Evolutionary conservation across 495 filamentous ascomycete species (phyloP).

Genomic region (Neurospora sp.): DNA sequence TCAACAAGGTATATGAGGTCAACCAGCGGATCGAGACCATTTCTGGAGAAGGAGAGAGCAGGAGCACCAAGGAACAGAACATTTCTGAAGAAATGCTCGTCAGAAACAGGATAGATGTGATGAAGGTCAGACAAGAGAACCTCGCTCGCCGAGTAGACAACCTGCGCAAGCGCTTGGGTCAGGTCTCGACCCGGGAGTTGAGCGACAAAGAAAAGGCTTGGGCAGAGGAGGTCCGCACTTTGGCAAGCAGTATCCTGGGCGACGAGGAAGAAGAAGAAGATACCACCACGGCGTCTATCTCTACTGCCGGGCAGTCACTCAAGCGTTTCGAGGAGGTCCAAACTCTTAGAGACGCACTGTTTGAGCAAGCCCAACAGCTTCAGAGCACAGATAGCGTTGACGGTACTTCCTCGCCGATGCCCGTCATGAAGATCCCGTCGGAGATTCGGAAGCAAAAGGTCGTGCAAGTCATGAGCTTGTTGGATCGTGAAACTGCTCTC

Average conservation of each 20-base stretch:
- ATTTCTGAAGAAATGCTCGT: slow-evolving; percentile 43
- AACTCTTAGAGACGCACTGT: slow-evolving; percentile 38
- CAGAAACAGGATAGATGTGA: slow-evolving; percentile 49
- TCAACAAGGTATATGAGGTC: slow-evolving; percentile 56
- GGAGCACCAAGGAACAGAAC: slow-evolving; percentile 29
- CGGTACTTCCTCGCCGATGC: slow-evolving; percentile 15
- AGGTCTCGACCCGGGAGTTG: slow-evolving; percentile 50
- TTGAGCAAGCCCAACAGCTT: slow-evolving; percentile 37
- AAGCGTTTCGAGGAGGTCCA: slow-evolving; percentile 40
- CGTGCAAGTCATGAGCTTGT: slow-evolving; percentile 55
- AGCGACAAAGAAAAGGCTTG: slow-evolving; percentile 66
- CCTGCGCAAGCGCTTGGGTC: slow-evolving; percentile 48
- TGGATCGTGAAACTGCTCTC: slow-evolving; percentile 56
- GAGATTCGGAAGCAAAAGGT: slow-evolving; percentile 59
- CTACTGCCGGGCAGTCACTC: slow-evolving; percentile 28
- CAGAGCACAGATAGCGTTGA: slow-evolving; percentile 19
- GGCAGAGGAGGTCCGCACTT: slow-evolving; percentile 49
- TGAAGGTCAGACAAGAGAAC: slow-evolving; percentile 47
- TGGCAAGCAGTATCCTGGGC: slow-evolving; percentile 36
- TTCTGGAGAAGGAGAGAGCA: slow-evolving; percentile 44
- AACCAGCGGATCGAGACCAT: slow-evolving; percentile 55
- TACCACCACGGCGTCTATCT: slow-evolving; percentile 4
- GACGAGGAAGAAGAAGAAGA: slow-evolving; percentile 11
- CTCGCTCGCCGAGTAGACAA: slow-evolving; percentile 55
- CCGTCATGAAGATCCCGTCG: slow-evolving; percentile 46